Evolutionary conservation across 176 grass and related monocot genomes (phyloP), one percentile per base, ranked within the genome.

Genomic region (Rhipidocladum racemiflorum): DNA sequence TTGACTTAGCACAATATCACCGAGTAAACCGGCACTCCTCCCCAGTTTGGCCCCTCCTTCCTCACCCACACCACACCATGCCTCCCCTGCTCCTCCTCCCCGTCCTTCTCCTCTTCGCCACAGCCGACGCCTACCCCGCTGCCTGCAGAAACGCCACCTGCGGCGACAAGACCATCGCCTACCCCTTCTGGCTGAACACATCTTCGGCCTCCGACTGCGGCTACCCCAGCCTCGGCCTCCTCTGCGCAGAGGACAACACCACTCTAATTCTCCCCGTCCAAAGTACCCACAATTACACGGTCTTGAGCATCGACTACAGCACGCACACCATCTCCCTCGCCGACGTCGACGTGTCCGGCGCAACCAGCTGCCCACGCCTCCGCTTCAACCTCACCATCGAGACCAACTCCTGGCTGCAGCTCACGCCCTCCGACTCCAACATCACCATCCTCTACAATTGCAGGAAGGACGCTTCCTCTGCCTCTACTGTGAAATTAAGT

Each of bases 401-500:
- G 53, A 0, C 32, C 1, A 46, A 3, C 48, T 78, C 20, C 11
- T 16, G n/a, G 71, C 64, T 89, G 71, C 45, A 38, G 15, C 48
- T 81, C 48, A 34, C 77, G 0, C 1, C 2, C 20, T 80, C 24
- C 0, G 76, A 72, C 11, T 65, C 87, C 45, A 85, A 71, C 77
- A 39, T 89, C 87, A 81, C 87, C 77, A 39, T 89, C 87, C 65
- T 89, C 55, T 85, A 89, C 71, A 71, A 64, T 65, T 89, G 87
- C 83, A 77, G 7, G 10, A 81, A 42, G 70, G 85, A 36, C 76
- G 0, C 18, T 0, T 69, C 76, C 1, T 2, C 0, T 24, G 0
- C 69, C 5, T 75, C 23, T 0, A 42, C 54, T 18, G 14, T 27
- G 61, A 62, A 75, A 1, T 0, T 89, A 68, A n/a, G 0, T 1